Percentiles rank a stretch among this genome's conserved stretches.
Conservation (phyloP, 805 yeast genomes). For the Teunomyces kruisii region DNA sequence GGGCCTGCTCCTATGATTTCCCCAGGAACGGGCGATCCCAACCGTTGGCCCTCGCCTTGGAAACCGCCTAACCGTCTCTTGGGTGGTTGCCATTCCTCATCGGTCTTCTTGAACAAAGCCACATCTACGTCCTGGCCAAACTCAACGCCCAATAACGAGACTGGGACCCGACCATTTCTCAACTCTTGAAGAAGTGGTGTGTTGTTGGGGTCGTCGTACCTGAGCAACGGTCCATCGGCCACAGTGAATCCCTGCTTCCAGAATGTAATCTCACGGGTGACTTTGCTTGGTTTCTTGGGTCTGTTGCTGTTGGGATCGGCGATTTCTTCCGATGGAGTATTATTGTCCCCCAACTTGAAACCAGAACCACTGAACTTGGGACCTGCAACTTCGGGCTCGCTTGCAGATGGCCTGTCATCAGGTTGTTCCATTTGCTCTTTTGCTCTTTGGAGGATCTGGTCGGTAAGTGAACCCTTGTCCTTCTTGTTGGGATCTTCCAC, state of each 20-base stretch:
- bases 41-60: constrained; percentile 74
- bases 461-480: constrained; percentile 47
- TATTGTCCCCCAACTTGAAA: constrained; percentile 51
- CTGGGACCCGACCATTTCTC: constrained; percentile 88
- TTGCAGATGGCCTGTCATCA: constrained; percentile 36
- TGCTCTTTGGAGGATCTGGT: constrained; percentile 67
- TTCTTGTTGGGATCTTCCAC: constrained; percentile 69
- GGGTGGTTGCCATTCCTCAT: constrained; percentile 78
- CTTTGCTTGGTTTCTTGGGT: constrained; percentile 44
- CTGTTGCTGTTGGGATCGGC: constrained; percentile 28
- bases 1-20: constrained; percentile 35
- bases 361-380: constrained; percentile 50
- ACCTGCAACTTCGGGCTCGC: constrained; percentile 18
- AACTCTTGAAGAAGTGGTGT: constrained; percentile 73
- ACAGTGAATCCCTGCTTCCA: constrained; percentile 97
- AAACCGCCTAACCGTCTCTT: constrained; percentile 64
- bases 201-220: constrained; percentile 93
- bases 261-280: constrained; percentile 79
- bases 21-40: constrained; percentile 89
- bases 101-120: constrained; percentile 73
- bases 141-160: constrained; percentile 75
- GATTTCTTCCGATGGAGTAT: constrained; percentile 33
- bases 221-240: constrained; percentile 82
- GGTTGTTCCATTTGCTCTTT: constrained; percentile 44
- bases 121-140: constrained; percentile 95